phyloP scores from a whole-genome alignment of 352 stramenopile species.

The Phytophthora constricta region DNA sequence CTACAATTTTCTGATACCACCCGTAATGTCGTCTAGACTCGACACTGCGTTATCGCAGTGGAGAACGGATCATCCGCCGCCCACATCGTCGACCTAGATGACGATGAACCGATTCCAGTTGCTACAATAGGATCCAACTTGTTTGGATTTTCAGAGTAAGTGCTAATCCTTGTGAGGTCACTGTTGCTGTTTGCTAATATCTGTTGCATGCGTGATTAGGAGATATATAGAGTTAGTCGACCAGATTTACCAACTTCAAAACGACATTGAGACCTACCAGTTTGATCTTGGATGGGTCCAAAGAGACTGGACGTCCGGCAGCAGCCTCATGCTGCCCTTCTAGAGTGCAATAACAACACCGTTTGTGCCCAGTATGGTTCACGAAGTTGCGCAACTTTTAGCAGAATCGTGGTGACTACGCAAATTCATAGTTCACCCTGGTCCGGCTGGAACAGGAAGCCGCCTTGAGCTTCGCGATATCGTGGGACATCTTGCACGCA shows the following conservation, averaged over 20 bases:
- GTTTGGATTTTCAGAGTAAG: neutral
- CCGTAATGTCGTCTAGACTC: neutral
- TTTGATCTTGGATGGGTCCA: neutral
- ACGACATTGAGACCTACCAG: neutral
- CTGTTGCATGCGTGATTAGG: neutral
- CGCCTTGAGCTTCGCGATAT: neutral
- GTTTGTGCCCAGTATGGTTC: neutral
- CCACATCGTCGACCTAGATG: neutral
- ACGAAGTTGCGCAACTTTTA: neutral
- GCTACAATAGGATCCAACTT: neutral
- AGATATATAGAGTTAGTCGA: neutral
- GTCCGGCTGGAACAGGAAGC: neutral
- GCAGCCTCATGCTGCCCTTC: neutral
- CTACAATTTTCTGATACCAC: neutral
- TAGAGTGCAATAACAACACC: neutral
- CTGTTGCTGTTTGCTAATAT: neutral
- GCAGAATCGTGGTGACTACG: neutral
- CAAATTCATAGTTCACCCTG: neutral
- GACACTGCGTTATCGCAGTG: neutral
- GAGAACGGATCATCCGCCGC: neutral
- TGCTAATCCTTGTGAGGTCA: neutral
- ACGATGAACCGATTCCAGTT: neutral
- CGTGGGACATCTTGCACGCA: neutral
- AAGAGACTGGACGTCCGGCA: neutral
- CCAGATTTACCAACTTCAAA: neutral